Evolutionary conservation across 257 asterid genomes (phyloP).

Genomic region (Avicennia marina): DNA sequence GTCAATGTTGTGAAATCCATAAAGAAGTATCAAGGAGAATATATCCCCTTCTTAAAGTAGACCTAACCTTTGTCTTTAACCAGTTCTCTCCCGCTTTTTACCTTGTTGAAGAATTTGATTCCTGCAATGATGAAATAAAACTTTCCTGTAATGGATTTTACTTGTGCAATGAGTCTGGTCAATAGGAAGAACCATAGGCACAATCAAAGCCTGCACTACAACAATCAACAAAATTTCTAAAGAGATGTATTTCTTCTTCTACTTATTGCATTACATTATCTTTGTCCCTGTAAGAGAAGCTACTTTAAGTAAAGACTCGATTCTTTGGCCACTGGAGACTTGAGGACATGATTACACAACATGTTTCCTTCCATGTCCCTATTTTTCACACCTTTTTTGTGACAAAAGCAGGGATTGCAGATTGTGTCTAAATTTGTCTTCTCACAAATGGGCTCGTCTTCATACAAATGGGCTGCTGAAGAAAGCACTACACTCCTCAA

Average conservation of each 20-base stretch:
- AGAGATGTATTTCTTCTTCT: not conserved
- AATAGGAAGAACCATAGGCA: conserved; percentile 1
- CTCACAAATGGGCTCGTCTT: too few species aligned
- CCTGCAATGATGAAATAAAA: too few species aligned
- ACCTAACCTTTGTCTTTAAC: too few species aligned
- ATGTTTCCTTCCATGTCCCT: too few species aligned
- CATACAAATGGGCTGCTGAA: conserved; percentile 12
- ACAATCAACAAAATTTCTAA: not conserved
- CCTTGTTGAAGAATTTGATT: too few species aligned
- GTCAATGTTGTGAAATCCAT: conserved; percentile 43
- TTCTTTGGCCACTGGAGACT: not conserved
- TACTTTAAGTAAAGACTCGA: not conserved
- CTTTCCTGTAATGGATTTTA: not conserved
- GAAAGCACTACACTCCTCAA: conserved; percentile 16
- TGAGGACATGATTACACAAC: not conserved
- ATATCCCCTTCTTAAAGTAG: conserved; percentile 43
- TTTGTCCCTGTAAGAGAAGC: not conserved
- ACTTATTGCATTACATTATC: conserved; percentile 5
- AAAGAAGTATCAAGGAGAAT: conserved; percentile 36
- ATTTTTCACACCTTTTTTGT: too few species aligned
- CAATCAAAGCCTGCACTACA: not conserved
- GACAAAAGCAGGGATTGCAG: too few species aligned
- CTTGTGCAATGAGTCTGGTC: not conserved
- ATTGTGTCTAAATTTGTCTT: not conserved
- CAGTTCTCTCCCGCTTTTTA: too few species aligned